Percentiles rank a stretch among this genome's conserved stretches.
Evolutionary conservation across 176 grass and related monocot genomes (phyloP).

Genomic region (Elymus sibiricus): DNA sequence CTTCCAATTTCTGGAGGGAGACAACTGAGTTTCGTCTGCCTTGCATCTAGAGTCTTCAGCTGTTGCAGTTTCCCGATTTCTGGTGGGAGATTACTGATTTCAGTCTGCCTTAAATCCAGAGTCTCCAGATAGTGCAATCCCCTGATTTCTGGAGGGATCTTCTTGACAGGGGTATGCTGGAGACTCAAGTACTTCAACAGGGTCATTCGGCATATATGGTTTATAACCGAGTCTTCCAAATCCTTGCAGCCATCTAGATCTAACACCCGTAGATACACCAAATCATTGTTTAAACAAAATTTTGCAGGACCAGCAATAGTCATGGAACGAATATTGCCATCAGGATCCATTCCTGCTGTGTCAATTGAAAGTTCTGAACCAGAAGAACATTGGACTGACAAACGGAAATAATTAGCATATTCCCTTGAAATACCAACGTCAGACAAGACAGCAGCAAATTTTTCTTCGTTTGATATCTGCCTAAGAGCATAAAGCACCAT

Average conservation of each 20-base stretch:
- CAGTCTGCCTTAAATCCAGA: background rate
- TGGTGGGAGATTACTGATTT: background rate
- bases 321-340: background rate
- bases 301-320: background rate
- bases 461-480: background rate
- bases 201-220: background rate
- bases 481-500: background rate
- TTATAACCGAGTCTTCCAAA: background rate
- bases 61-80: background rate
- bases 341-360: background rate
- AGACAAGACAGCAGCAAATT: background rate
- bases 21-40: background rate
- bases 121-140: background rate
- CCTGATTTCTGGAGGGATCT: background rate
- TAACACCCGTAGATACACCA: background rate
- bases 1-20: background rate
- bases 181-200: background rate
- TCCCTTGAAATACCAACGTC: no score
- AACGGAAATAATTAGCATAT: background rate
- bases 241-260: slow-evolving; percentile 12
- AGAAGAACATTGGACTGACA: background rate
- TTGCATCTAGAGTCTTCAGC: background rate
- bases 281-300: background rate
- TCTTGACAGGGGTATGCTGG: background rate
- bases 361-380: background rate